A percentile compares a stretch with the other conserved stretches of the same genome.
phyloP scores from a whole-genome alignment of 2,329 filamentous ascomycete genomes.

The Colletotrichum phormii region DNA sequence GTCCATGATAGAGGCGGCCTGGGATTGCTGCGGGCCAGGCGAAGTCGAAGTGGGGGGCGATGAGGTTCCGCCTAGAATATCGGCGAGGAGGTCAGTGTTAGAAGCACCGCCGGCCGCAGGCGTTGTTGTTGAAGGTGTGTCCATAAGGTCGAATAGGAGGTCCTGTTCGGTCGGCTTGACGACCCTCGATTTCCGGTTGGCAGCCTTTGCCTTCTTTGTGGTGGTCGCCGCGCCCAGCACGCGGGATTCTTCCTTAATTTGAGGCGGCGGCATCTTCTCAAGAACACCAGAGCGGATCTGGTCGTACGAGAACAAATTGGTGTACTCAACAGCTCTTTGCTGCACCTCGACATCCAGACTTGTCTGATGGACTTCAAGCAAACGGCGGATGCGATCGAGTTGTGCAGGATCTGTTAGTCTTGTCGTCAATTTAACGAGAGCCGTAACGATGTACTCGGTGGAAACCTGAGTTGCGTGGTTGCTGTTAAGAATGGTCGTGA shows the following conservation, averaged over 20 bases:
- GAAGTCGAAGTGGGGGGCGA: constrained; percentile 55
- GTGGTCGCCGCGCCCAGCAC: constrained; percentile 83
- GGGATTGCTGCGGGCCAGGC: constrained; percentile 66
- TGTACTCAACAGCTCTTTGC: constrained; percentile 94
- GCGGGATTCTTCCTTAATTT: constrained; percentile 94
- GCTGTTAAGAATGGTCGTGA: constrained; percentile 91
- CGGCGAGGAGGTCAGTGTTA: constrained; percentile 88
- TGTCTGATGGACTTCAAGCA: constrained; percentile 82
- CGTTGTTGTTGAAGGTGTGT: constrained; percentile 68
- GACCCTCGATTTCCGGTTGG: constrained; percentile 80
- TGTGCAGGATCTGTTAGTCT: constrained; percentile 86
- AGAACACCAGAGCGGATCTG: constrained; percentile 88
- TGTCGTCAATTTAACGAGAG: constrained; percentile 93
- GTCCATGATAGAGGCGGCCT: constrained; percentile 86
- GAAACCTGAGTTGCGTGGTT: constrained; percentile 92
- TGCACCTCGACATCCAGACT: constrained; percentile 96
- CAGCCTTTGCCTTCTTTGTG: constrained; percentile 71
- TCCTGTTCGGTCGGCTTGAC: constrained; percentile 91
- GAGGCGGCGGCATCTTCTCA: constrained; percentile 97
- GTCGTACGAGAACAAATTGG: constrained; percentile 92
- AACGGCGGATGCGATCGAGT: constrained; percentile 83
- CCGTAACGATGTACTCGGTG: constrained; percentile 95
- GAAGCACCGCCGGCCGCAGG: constrained; percentile 65
- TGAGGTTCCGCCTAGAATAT: constrained; percentile 86
- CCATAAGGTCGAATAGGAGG: constrained; percentile 92